phyloP scores from a whole-genome alignment of 176 grass and related monocot species.

The Triticum turgidum region DNA sequence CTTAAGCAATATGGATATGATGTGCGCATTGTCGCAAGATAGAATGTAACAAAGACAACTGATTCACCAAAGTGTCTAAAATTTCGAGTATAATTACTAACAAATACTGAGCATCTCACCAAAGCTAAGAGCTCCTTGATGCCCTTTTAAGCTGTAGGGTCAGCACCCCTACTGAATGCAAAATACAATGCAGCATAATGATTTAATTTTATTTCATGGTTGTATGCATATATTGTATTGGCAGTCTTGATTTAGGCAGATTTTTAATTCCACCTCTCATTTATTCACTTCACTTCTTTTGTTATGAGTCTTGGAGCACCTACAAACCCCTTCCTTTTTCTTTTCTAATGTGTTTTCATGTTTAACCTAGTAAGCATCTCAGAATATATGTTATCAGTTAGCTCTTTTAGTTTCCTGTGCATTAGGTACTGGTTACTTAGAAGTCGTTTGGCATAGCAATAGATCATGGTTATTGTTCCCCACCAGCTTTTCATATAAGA shows the following conservation, averaged over 20 bases:
- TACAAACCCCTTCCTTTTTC: not conserved
- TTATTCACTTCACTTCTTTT: not conserved
- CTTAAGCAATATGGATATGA: not conserved
- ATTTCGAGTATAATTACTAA: not conserved
- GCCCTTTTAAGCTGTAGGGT: not conserved
- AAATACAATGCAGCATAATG: not conserved
- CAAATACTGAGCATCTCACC: not conserved
- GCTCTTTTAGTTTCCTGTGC: not conserved
- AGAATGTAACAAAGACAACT: not conserved
- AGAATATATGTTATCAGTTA: not conserved
- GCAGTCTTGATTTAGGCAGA: not conserved
- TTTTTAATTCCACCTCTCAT: not conserved
- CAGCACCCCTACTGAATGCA: not conserved
- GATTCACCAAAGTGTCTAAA: not conserved
- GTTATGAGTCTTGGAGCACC: not conserved
- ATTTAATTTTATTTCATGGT: not conserved
- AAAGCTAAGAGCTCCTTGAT: not conserved
- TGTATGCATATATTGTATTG: not conserved
- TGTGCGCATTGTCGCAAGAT: not conserved
- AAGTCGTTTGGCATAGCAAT: not conserved
- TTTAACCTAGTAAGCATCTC: slow-evolving; percentile 18
- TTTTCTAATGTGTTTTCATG: not conserved
- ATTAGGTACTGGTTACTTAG: not conserved
- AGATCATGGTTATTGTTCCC: not conserved
- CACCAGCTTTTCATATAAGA: not conserved